Conservation (phyloP, 441 rosid genomes). For the Erysimum cheiri region DNA sequence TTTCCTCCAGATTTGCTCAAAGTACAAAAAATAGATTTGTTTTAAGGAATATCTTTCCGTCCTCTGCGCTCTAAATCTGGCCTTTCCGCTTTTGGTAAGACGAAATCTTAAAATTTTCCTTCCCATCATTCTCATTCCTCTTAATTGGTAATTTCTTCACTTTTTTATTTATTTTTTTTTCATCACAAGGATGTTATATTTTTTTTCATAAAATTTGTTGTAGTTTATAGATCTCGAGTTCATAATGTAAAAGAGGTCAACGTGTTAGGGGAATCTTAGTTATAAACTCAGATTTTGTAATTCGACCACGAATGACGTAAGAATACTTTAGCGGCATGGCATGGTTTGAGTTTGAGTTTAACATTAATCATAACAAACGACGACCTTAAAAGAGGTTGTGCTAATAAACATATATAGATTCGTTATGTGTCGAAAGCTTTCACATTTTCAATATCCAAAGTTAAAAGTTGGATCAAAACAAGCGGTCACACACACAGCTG, state of each 20-base stretch:
- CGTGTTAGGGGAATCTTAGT: background rate
- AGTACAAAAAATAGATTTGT: constrained; percentile 17
- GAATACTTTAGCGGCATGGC: background rate
- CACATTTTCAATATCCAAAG: constrained; percentile 23
- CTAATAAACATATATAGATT: constrained; percentile 2
- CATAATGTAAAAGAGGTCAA: background rate
- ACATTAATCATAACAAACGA: background rate
- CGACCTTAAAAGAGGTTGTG: background rate
- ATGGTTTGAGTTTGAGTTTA: background rate
- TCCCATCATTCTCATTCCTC: background rate
- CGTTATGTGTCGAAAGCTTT: constrained; percentile 3
- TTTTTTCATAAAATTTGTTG: too few species aligned
- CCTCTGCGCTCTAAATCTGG: constrained; percentile 5
- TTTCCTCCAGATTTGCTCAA: constrained; percentile 13
- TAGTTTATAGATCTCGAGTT: too few species aligned
- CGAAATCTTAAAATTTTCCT: background rate
- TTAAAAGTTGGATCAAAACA: constrained; percentile 25
- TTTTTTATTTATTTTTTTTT: background rate
- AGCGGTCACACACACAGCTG: constrained; percentile 18
- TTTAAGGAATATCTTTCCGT: constrained; percentile 29
- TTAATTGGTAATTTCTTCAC: background rate
- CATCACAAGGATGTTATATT: too few species aligned
- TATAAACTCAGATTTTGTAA: background rate
- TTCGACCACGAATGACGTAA: background rate
- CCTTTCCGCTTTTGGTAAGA: constrained; percentile 22